phyloP scores from a whole-genome alignment of 2,329 filamentous ascomycete genomes.

The Hymenoscyphus fraxineus region DNA sequence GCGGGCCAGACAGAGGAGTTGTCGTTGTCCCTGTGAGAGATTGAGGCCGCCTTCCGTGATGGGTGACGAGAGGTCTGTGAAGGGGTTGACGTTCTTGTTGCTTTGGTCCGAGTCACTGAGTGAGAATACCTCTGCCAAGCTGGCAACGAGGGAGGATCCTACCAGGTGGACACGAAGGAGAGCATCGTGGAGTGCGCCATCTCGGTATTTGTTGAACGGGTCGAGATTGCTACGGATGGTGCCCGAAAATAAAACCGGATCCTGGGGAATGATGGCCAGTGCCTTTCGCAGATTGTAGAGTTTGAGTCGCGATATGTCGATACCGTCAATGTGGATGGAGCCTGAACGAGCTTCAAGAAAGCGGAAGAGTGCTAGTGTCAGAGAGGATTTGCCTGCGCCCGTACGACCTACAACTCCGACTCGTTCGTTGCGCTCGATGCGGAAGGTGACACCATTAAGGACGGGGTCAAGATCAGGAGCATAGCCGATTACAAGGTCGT shows the following conservation, averaged over 20 bases:
- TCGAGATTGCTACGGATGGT: slow-evolving; percentile 75
- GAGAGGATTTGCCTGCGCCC: slow-evolving; percentile 90
- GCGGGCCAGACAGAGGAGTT: slow-evolving; percentile 70
- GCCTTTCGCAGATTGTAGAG: slow-evolving; percentile 68
- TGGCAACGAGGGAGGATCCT: slow-evolving; percentile 4
- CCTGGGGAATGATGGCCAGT: slow-evolving; percentile 77
- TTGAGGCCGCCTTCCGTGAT: slow-evolving; percentile 72
- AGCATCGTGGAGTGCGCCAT: slow-evolving; percentile 65
- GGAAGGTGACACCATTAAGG: slow-evolving; percentile 65
- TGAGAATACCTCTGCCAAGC: too few relatives aligned
- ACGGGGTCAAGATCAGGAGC: slow-evolving; percentile 68
- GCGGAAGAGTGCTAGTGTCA: slow-evolving; percentile 75
- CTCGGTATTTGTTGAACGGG: slow-evolving; percentile 67
- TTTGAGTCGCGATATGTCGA: slow-evolving; percentile 70
- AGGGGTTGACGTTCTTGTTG: slow-evolving; percentile 59
- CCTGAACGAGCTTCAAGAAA: slow-evolving; percentile 69
- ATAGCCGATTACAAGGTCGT: slow-evolving; percentile 68
- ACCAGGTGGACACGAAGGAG: slow-evolving; percentile 65
- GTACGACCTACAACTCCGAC: slow-evolving; percentile 79
- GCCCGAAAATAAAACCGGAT: slow-evolving; percentile 77
- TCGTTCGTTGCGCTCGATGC: slow-evolving; percentile 62
- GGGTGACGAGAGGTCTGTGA: slow-evolving; percentile 57
- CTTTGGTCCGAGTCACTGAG: too few relatives aligned
- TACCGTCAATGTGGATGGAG: slow-evolving; percentile 64
- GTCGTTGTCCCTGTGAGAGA: slow-evolving; percentile 71